These are phyloP conservation scores for Dipteronia dyeriana DNA, from an alignment of 345 rosid species.

Conservation along the genomic window DNA sequence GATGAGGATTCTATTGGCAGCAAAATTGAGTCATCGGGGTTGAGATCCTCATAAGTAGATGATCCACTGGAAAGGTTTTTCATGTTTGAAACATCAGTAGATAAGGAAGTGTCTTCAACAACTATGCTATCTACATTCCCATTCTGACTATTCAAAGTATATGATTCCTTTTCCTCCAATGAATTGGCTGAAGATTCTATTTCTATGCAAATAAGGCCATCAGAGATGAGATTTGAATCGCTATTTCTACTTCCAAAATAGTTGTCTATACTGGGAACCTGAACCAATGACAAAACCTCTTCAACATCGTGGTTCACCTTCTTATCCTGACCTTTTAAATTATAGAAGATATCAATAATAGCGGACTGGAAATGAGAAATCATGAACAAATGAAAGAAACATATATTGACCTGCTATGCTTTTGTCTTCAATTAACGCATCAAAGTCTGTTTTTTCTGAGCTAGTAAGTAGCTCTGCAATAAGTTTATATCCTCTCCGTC, in stretches of 20 bases:
- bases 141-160: slow-evolving; percentile 12
- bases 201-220: slow-evolving; percentile 15
- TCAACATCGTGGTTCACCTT: slow-evolving; percentile 25
- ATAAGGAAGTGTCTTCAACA: slow-evolving; percentile 19
- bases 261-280: slow-evolving; percentile 19
- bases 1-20: slow-evolving; percentile 30
- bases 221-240: slow-evolving; percentile 24
- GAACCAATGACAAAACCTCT: slow-evolving; percentile 24
- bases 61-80: slow-evolving; percentile 12
- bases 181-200: slow-evolving; percentile 26
- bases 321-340: slow-evolving; percentile 31
- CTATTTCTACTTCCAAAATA: slow-evolving; percentile 21
- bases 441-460: slow-evolving; percentile 31
- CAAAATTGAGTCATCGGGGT: neutral
- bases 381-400: slow-evolving; percentile 4
- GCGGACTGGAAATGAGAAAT: slow-evolving; percentile 13
- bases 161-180: slow-evolving; percentile 39
- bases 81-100: neutral
- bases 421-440: slow-evolving; percentile 26
- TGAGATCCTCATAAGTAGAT: neutral
- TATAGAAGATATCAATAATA: slow-evolving; percentile 19
- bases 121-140: slow-evolving; percentile 14
- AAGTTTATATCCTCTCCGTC: slow-evolving; percentile 86
- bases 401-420: slow-evolving; percentile 45
- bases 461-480: slow-evolving; percentile 59